These are phyloP conservation scores for Solanum verrucosum DNA, from an alignment of 257 asterid species.

Conservation along the genomic window DNA sequence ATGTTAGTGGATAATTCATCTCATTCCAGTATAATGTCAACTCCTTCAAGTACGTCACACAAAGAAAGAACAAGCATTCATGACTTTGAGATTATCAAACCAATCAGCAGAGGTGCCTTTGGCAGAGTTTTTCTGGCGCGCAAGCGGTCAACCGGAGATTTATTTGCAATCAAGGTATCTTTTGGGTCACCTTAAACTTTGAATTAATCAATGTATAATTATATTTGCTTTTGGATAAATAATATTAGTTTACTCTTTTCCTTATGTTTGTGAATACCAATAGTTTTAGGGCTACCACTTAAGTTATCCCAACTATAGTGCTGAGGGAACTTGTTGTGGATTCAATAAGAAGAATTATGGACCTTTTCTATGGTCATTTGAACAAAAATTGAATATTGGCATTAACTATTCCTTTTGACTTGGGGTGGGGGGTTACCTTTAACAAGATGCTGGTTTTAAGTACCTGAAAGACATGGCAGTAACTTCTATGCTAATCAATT, in stretches of 20 bases:
- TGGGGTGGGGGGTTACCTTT: not conserved
- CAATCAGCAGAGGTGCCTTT: conserved; percentile 91
- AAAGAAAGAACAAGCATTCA: conserved; percentile 81
- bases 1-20: conserved; percentile 53
- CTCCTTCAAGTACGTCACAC: conserved; percentile 62
- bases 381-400: not conserved
- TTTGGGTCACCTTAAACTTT: not conserved
- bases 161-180: conserved; percentile 83
- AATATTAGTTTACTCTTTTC: not conserved
- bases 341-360: not conserved
- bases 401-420: not conserved
- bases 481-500: not conserved
- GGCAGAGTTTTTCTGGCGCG: conserved; percentile 90
- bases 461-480: not conserved
- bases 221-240: not conserved
- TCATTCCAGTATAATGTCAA: conserved; percentile 67
- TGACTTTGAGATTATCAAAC: conserved; percentile 88
- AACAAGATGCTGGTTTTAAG: not conserved
- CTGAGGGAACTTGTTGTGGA: not conserved
- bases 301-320: not conserved
- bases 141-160: conserved; percentile 88
- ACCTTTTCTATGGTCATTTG: not conserved
- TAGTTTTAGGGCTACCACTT: not conserved
- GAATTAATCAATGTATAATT: conserved; percentile 1
- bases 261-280: not conserved